Evolutionary conservation across 176 grass and related monocot species (phyloP).

Genomic region (Aegilops umbellulata): DNA sequence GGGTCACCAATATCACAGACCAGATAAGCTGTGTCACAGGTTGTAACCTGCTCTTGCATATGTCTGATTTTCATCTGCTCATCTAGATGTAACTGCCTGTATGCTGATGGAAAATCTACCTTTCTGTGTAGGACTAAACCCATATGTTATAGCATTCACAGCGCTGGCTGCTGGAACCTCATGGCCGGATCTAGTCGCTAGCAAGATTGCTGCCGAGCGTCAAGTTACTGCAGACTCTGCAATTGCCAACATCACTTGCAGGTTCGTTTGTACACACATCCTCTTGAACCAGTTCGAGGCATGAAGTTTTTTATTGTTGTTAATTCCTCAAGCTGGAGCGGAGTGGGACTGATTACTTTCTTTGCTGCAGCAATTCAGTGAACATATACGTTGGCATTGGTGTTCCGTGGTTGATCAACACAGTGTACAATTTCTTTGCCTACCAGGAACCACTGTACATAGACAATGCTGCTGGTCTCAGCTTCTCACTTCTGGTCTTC

Average conservation of each 20-base stretch:
- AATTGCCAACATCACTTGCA: conserved; percentile 97
- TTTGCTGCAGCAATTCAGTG: conserved; percentile 67
- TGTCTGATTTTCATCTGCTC: conserved; percentile 2
- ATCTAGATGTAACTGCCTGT: not conserved
- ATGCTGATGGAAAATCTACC: conserved; percentile 15
- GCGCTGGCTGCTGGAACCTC: conserved; percentile 85
- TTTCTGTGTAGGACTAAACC: conserved; percentile 62
- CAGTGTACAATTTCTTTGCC: conserved; percentile 75
- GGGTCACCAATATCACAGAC: conserved; percentile 86
- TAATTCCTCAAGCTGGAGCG: not conserved
- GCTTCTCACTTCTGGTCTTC: conserved; percentile 87
- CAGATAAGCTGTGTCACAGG: conserved; percentile 94
- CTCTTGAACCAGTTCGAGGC: not conserved
- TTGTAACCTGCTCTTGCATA: conserved; percentile 29
- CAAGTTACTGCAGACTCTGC: conserved; percentile 93
- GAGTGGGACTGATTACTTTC: not conserved
- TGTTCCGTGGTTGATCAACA: conserved; percentile 74
- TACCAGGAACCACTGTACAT: conserved; percentile 74
- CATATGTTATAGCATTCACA: conserved; percentile 95
- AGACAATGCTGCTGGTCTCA: conserved; percentile 69
- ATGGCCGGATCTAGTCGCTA: conserved; percentile 93
- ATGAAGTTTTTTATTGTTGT: not conserved
- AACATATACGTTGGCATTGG: conserved; percentile 95
- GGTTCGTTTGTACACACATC: conserved; percentile 31
- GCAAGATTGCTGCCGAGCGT: conserved; percentile 96